These are phyloP conservation scores for Nevesoporus exiguus DNA, from an alignment of 768 basidiomycete species.

Conservation along the genomic window DNA sequence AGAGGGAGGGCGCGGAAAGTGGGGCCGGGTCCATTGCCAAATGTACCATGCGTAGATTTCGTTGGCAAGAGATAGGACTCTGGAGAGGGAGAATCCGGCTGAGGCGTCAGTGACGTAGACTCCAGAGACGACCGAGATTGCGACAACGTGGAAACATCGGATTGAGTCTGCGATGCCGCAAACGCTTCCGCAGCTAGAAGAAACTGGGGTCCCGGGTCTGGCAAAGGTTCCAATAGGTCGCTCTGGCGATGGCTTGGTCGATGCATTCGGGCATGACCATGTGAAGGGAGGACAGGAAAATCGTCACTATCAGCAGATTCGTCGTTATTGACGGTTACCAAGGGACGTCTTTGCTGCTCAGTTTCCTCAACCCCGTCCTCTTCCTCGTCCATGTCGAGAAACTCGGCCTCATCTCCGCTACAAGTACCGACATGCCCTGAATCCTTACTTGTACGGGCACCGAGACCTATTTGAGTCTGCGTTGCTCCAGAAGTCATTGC, in stretches of 20 bases:
- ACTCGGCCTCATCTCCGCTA: slow-evolving; percentile 45
- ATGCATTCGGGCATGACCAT: slow-evolving; percentile 10
- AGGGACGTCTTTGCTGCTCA: slow-evolving; percentile 8
- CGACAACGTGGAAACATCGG: slow-evolving; percentile 19
- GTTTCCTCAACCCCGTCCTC: slow-evolving; percentile 25
- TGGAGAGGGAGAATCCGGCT: slow-evolving; percentile 29
- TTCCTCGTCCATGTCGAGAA: slow-evolving; percentile 56
- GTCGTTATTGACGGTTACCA: slow-evolving; percentile 12
- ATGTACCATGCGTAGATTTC: slow-evolving; percentile 16
- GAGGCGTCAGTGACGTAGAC: slow-evolving; percentile 11
- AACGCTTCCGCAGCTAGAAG: slow-evolving; percentile 12
- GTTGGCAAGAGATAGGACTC: slow-evolving; percentile 31
- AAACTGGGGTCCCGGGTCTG: slow-evolving; percentile 18
- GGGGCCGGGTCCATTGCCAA: slow-evolving; percentile 30
- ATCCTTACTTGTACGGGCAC: neutral
- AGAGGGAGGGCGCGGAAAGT: slow-evolving; percentile 74
- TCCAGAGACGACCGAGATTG: slow-evolving; percentile 26
- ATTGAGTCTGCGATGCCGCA: slow-evolving; percentile 19
- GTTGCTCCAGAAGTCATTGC: neutral
- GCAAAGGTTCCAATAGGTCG: neutral
- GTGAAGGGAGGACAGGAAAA: slow-evolving; percentile 48
- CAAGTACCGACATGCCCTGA: slow-evolving; percentile 11
- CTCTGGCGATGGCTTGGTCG: slow-evolving; percentile 8
- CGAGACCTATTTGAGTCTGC: neutral
- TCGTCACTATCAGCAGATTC: slow-evolving; percentile 46